These are phyloP conservation scores for Bjerkandera adusta DNA, from an alignment of 1,284 basidiomycete genomes.

Conservation along the genomic window DNA sequence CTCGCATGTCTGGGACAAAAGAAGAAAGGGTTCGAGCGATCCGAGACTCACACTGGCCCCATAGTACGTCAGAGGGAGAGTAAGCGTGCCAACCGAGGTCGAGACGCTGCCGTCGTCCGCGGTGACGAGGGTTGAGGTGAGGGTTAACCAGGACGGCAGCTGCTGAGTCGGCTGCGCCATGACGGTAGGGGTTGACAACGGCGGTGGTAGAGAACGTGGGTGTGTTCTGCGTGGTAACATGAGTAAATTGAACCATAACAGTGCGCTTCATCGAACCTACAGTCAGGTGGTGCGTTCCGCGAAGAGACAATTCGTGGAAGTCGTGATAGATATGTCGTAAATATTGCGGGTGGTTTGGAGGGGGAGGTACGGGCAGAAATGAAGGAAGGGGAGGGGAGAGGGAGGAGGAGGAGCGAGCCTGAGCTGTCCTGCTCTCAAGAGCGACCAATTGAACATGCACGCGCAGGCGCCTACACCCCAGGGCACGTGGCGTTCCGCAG, in stretches of 20 bases:
- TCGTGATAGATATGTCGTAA: conserved; percentile 1
- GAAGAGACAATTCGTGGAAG: neutral
- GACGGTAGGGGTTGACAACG: conserved; percentile 8
- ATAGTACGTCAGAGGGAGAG: conserved; percentile 68
- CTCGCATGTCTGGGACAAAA: neutral
- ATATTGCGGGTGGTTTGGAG: neutral
- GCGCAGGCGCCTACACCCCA: neutral
- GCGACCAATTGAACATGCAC: conserved; percentile 5
- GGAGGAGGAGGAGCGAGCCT: neutral
- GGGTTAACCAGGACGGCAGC: conserved; percentile 65
- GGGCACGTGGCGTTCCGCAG: neutral
- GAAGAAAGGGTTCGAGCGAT: neutral
- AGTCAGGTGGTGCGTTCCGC: neutral
- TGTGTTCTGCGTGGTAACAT: conserved; percentile 13
- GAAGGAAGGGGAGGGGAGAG: neutral
- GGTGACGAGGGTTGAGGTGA: conserved; percentile 47
- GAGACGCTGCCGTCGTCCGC: conserved; percentile 47
- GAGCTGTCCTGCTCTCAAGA: neutral
- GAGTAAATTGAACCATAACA: conserved; percentile 6
- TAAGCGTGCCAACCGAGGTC: conserved; percentile 50
- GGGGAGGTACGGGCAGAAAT: neutral
- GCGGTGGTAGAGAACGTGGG: conserved; percentile 31
- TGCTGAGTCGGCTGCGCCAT: conserved; percentile 61
- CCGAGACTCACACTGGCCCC: conserved; percentile 63
- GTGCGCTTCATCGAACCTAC: conserved; percentile 2